Percentiles rank a stretch among this genome's conserved stretches.
phyloP scores from a whole-genome alignment of 345 rosid species.

The Adansonia digitata region DNA sequence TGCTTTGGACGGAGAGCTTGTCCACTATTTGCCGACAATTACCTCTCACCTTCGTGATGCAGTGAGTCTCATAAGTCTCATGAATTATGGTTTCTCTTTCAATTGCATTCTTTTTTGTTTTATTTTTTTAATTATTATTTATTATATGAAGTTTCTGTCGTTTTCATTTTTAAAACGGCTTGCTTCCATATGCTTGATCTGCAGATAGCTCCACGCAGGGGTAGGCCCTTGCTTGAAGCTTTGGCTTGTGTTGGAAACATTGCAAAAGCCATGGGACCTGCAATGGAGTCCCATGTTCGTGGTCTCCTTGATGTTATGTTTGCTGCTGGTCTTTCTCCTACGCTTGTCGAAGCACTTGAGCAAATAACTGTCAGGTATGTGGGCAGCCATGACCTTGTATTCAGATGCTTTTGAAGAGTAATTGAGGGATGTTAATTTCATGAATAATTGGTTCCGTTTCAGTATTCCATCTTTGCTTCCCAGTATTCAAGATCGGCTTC shows the following conservation, averaged over 20 bases:
- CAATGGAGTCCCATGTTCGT: conserved; percentile 77
- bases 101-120: conserved; percentile 9
- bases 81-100: conserved; percentile 22
- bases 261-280: conserved; percentile 90
- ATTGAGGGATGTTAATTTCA: neutral
- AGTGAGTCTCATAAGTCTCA: conserved; percentile 37
- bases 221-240: conserved; percentile 93
- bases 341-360: conserved; percentile 86
- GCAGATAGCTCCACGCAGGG: conserved; percentile 98
- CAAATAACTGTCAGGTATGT: conserved; percentile 72
- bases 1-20: conserved; percentile 96
- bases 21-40: conserved; percentile 91
- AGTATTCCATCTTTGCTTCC: conserved; percentile 90
- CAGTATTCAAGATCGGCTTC: conserved; percentile 79
- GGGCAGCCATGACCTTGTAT: conserved; percentile 12
- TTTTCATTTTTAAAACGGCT: conserved; percentile 11
- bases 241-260: conserved; percentile 96
- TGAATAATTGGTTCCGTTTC: conserved; percentile 21
- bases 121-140: conserved; percentile 2
- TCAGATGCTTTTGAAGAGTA: neutral
- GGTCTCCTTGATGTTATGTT: conserved; percentile 84
- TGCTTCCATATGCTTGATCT: conserved; percentile 23
- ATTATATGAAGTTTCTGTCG: conserved; percentile 7
- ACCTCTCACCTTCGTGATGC: conserved; percentile 89
- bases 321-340: conserved; percentile 76